Evolutionary conservation across 345 rosid species (phyloP).

Genomic region (Corchorus capsularis): DNA sequence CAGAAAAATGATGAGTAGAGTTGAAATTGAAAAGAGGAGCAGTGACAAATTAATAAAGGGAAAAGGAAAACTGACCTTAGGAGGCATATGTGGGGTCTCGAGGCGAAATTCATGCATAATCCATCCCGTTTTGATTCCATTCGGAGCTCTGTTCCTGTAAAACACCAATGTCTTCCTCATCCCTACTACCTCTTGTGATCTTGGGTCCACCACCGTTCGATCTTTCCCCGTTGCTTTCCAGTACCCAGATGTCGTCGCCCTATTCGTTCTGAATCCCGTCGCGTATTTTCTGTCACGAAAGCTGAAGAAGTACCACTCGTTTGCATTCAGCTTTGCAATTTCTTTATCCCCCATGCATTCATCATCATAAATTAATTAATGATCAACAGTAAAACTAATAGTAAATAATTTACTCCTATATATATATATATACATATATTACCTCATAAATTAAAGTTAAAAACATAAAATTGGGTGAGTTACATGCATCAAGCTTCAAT

Average conservation of each 20-base stretch:
- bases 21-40: neutral
- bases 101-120: constrained; percentile 99
- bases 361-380: neutral
- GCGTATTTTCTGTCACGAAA: constrained; percentile 92
- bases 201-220: constrained; percentile 75
- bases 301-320: constrained; percentile 97
- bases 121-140: constrained; percentile 96
- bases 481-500: constrained; percentile 10
- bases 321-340: constrained; percentile 92
- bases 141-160: constrained; percentile 87
- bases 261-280: constrained; percentile 85
- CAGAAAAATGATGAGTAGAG: neutral
- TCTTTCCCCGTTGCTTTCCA: constrained; percentile 99
- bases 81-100: constrained; percentile 89
- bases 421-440: no score
- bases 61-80: constrained; percentile 54
- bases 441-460: no score
- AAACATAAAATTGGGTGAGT: neutral
- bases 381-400: no score
- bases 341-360: constrained; percentile 38
- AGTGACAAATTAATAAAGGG: no score
- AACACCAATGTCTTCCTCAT: constrained; percentile 98
- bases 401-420: no score
- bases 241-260: constrained; percentile 84
- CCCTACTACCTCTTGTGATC: constrained; percentile 67